Base-by-base conservation (phyloP, 2,329 filamentous ascomycete species). In the Pyrenophora teres region DNA sequence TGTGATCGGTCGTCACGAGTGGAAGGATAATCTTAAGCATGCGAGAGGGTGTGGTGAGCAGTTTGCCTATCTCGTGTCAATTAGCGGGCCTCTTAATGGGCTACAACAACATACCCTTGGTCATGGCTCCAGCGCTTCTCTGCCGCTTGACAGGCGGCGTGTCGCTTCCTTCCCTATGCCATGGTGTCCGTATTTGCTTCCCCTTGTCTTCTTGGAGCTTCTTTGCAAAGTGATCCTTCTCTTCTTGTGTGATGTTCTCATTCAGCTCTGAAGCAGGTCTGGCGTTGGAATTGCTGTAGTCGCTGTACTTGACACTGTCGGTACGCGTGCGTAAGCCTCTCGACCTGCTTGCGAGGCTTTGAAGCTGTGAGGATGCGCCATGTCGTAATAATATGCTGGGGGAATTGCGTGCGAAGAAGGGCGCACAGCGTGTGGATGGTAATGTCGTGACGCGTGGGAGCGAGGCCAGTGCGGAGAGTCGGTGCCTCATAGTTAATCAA, bases 21-120 rank as follows among this genome's bases (percentile, higher is more conserved):
- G 90, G 91, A 0, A 95, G 79, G 13, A 94, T 87, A 12, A 95
- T 80, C 72, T 94, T 94, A 42, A 95, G 81, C 50, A 93, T 83
- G 2, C 89, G 82, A 0, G 88, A 91, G 0, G 90, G 90, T 0
- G 90, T 95, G 0, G 89, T 92, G 23, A 93, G 76, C 2, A 95
- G 81, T 68, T 91, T 91, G 16, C 90, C 88, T 87, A 40, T 3
- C 3, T 36, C 18, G 6, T 43, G 45, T 66, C 27, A 64, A 42
- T 39, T 9, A 27, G 3, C n/a, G 36, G 38, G 10, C 30, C 27
- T 27, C 21, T 33, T 10, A 9, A 19, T 21, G 15, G n/a, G 2
- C 23, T 9, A 13, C 13, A 15, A 37, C 21, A 25, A 38, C 33
- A 19, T 69, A 84, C 84, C 86, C 71, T 87, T 87, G 2, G 83